These are phyloP conservation scores for Alternaria ventricosa DNA, from an alignment of 2,329 filamentous ascomycete species.

Conservation along the genomic window DNA sequence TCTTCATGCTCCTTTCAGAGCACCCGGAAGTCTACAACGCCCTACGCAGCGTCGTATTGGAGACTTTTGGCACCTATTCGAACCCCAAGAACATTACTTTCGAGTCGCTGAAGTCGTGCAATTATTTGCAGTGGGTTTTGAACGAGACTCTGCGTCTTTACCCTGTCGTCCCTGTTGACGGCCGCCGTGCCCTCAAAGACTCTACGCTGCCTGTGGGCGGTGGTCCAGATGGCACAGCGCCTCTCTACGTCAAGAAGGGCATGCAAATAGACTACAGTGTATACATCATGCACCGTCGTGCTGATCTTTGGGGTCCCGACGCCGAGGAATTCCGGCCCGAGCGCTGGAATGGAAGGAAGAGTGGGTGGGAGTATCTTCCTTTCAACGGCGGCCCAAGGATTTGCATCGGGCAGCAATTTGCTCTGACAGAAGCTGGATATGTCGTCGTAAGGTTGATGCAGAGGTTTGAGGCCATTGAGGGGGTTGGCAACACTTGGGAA, in stretches of 20 bases:
- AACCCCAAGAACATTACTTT: slow-evolving; percentile 52
- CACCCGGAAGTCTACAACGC: slow-evolving; percentile 45
- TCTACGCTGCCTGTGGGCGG: slow-evolving; percentile 46
- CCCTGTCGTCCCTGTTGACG: slow-evolving; percentile 42
- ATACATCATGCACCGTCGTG: slow-evolving; percentile 43
- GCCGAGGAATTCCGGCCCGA: slow-evolving; percentile 47
- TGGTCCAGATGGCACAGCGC: slow-evolving; percentile 42
- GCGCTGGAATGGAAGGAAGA: slow-evolving; percentile 42
- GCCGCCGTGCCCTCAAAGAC: slow-evolving; percentile 37
- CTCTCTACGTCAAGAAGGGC: slow-evolving; percentile 43
- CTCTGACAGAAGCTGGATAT: slow-evolving; percentile 40
- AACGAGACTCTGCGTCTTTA: slow-evolving; percentile 46
- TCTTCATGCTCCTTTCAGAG: slow-evolving; percentile 57
- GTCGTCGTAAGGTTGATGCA: slow-evolving; percentile 36
- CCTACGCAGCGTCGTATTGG: slow-evolving; percentile 45
- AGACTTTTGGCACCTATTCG: slow-evolving; percentile 52
- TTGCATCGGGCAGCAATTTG: slow-evolving; percentile 44
- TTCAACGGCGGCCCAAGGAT: slow-evolving; percentile 45
- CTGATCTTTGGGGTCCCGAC: slow-evolving; percentile 48
- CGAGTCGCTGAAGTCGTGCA: slow-evolving; percentile 37
- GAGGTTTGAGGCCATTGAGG: slow-evolving; percentile 36
- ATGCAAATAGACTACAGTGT: slow-evolving; percentile 34
- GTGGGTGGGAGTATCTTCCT: slow-evolving; percentile 42
- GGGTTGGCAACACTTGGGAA: slow-evolving; percentile 37
- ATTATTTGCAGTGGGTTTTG: slow-evolving; percentile 42